phyloP scores from a whole-genome alignment of 108 stramenopile species.

The Licmophora abbreviata region DNA sequence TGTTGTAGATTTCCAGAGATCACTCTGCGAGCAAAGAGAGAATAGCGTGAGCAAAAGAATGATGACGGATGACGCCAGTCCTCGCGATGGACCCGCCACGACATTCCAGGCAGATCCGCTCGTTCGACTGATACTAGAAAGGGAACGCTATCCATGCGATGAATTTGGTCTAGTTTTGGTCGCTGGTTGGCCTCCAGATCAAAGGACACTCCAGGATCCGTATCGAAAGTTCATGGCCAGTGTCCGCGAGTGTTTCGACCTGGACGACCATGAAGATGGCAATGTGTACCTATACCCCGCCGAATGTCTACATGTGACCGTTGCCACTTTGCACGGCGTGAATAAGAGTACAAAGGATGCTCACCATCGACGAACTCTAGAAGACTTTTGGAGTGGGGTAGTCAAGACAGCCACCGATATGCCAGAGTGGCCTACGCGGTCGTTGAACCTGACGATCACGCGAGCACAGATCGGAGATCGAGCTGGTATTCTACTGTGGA shows the following conservation, averaged over 20 bases:
- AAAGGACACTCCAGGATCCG: constrained; percentile 2
- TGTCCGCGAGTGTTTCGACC: constrained; percentile 25
- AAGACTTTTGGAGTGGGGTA: constrained; percentile 3
- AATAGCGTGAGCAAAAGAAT: too few species aligned
- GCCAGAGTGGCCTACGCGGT: constrained; percentile 27
- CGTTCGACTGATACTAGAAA: constrained; percentile 7
- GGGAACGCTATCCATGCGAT: background rate
- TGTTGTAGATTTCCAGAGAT: too few species aligned
- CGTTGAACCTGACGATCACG: constrained; percentile 19
- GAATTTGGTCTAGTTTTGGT: constrained; percentile 35
- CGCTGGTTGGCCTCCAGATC: constrained; percentile 19
- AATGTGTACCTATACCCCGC: constrained; percentile 29
- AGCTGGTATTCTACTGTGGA: constrained; percentile 46
- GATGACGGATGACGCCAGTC: too few species aligned
- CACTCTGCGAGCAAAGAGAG: too few species aligned
- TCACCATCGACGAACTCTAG: constrained; percentile 2
- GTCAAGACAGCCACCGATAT: constrained; percentile 14
- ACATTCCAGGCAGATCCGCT: constrained; percentile 19
- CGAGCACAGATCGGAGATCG: constrained; percentile 32
- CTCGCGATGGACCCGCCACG: constrained; percentile 26
- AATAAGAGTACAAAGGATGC: constrained; percentile 1
- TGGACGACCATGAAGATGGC: constrained; percentile 1
- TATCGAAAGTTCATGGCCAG: constrained; percentile 14
- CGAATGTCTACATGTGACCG: constrained; percentile 26
- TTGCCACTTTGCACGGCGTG: constrained; percentile 27